Evolutionary conservation across 2,329 filamentous ascomycete species (phyloP).

Genomic region (Alternaria alternata): DNA sequence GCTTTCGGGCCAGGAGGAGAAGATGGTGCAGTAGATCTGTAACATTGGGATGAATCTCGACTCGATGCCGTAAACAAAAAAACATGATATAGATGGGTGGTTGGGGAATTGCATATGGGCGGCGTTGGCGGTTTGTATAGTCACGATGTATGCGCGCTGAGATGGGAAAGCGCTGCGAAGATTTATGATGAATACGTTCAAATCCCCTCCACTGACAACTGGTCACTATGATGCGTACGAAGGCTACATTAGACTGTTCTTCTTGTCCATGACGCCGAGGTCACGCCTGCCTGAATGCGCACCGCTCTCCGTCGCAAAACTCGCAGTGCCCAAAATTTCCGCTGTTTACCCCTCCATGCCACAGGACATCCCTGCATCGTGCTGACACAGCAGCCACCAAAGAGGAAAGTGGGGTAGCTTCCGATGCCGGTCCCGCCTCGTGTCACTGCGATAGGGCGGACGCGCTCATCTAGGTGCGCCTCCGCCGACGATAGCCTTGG

Average conservation of each 20-base stretch:
- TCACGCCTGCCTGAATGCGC: not conserved
- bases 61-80: slow-evolving; percentile 5
- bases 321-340: slow-evolving; percentile 6
- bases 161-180: not conserved
- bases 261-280: too few species aligned
- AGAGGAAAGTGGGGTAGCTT: slow-evolving; percentile 11
- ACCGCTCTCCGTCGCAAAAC: slow-evolving; percentile 12
- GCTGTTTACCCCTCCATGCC: slow-evolving; percentile 20
- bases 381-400: not conserved
- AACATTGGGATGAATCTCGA: not conserved
- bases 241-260: too few species aligned
- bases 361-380: not conserved
- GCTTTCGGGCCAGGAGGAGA: slow-evolving; percentile 69
- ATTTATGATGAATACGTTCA: slow-evolving; percentile 1
- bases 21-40: slow-evolving; percentile 16
- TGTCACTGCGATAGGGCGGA: not conserved
- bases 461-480: not conserved
- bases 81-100: slow-evolving; percentile 19
- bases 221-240: not conserved
- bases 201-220: too few species aligned
- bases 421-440: slow-evolving; percentile 6
- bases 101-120: slow-evolving; percentile 25
- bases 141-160: slow-evolving; percentile 4
- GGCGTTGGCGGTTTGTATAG: slow-evolving; percentile 28
- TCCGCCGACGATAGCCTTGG: slow-evolving; percentile 32